A percentile compares a stretch with the other conserved stretches of the same genome.
phyloP scores from a whole-genome alignment of 192 early-diverging fungal species.

The Coemansia umbellata region DNA sequence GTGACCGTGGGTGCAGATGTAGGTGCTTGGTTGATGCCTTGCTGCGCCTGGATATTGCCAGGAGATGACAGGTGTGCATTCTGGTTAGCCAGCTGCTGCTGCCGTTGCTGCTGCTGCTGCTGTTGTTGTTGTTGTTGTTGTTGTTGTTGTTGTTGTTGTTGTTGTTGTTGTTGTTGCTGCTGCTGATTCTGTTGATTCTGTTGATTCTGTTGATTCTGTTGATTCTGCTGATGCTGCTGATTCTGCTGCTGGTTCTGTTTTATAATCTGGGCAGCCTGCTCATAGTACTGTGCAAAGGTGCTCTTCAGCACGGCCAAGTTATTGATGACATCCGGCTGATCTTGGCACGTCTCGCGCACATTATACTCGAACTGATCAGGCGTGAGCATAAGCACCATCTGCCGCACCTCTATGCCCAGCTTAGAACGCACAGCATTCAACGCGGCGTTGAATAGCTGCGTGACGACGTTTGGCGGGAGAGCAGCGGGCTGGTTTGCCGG shows the following conservation, averaged over 20 bases:
- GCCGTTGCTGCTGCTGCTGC: constrained; percentile 12
- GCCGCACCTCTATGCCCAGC: constrained; percentile 18
- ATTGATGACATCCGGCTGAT: constrained; percentile 26
- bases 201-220: constrained; percentile 9
- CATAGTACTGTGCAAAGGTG: constrained; percentile 7
- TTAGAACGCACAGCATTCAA: constrained; percentile 10
- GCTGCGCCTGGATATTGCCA: constrained; percentile 1
- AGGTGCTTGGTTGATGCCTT: not conserved
- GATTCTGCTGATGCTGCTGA: constrained; percentile 10
- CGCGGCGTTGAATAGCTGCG: constrained; percentile 13
- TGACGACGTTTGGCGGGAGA: not conserved
- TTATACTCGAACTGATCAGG: constrained; percentile 31
- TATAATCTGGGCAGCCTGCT: constrained; percentile 2
- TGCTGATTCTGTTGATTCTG: constrained; percentile 13
- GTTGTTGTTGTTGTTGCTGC: not conserved
- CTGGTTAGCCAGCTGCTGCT: constrained; percentile 7
- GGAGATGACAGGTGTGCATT: constrained; percentile 14
- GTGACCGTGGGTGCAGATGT: not conserved
- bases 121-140: no score
- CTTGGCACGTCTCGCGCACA: constrained; percentile 23
- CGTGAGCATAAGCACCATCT: constrained; percentile 11
- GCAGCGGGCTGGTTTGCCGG: constrained; percentile 20
- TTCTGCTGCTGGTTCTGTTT: constrained; percentile 9
- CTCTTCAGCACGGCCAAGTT: constrained; percentile 12
- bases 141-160: no score